Conservation (phyloP, 495 filamentous ascomycete species). For the Penicillium alfredii region DNA sequence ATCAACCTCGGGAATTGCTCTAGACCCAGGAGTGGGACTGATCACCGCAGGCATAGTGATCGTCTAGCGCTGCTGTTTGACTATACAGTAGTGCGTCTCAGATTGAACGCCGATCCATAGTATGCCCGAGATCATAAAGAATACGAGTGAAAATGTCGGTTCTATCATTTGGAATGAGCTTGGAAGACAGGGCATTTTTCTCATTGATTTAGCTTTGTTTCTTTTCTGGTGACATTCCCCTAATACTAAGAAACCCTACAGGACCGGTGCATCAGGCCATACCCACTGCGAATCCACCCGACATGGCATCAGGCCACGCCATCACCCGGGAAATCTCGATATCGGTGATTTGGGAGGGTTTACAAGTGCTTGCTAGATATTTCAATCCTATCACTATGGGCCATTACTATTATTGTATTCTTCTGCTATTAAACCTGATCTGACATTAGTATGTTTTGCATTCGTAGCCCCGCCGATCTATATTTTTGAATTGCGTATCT, state of each 20-base stretch:
- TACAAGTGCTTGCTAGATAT: slow-evolving; percentile 7
- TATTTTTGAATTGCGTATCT: no score
- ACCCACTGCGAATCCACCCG: slow-evolving; percentile 3
- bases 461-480: no score
- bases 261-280: slow-evolving; percentile 16
- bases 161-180: no score
- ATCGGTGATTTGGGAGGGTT: background rate
- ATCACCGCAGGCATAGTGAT: slow-evolving; percentile 14
- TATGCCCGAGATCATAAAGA: background rate
- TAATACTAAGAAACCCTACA: slow-evolving; percentile 4
- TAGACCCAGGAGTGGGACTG: slow-evolving; percentile 7
- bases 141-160: background rate
- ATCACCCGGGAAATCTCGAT: slow-evolving; percentile 11
- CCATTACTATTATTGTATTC: background rate
- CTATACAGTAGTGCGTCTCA: slow-evolving; percentile 11
- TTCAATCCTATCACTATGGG: background rate
- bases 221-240: background rate
- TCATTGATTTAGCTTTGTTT: background rate
- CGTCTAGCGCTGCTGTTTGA: slow-evolving; percentile 18
- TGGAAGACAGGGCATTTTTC: background rate
- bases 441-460: slow-evolving; percentile 1
- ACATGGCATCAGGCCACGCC: slow-evolving; percentile 13
- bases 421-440: background rate
- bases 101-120: slow-evolving; percentile 6
- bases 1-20: slow-evolving; percentile 2